These are phyloP conservation scores for Lasiodiplodia theobromae DNA, from an alignment of 2,329 filamentous ascomycete genomes.

Conservation along the genomic window DNA sequence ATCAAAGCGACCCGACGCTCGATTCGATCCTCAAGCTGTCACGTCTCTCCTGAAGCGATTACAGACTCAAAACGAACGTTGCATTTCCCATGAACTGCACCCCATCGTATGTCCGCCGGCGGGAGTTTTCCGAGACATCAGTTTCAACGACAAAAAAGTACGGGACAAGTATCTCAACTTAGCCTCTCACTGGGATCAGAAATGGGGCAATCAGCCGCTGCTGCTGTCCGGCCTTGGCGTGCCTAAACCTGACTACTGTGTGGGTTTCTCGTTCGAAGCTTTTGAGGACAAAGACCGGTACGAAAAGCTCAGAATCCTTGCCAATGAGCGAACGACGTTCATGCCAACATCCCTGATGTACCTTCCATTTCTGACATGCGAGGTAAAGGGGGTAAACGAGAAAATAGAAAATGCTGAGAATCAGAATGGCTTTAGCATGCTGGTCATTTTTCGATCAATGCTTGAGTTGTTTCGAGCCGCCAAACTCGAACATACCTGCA, in stretches of 20 bases:
- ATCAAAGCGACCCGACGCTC: no score
- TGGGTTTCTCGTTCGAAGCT: neutral
- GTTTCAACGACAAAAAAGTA: no score
- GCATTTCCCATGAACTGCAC: no score
- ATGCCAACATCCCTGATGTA: slow-evolving; percentile 34
- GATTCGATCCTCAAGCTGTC: no score
- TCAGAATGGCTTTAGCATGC: slow-evolving; percentile 34
- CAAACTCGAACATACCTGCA: neutral
- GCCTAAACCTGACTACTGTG: neutral
- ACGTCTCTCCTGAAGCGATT: no score
- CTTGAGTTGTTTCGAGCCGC: neutral
- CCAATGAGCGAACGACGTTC: slow-evolving; percentile 30
- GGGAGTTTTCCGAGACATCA: no score
- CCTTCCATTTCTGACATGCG: slow-evolving; percentile 35
- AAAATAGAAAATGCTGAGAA: slow-evolving; percentile 35
- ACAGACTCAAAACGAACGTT: no score
- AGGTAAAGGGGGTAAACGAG: slow-evolving; percentile 33
- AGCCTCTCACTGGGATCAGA: slow-evolving; percentile 41
- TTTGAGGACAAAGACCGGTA: slow-evolving; percentile 54
- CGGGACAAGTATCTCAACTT: no score
- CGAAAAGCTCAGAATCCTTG: slow-evolving; percentile 42
- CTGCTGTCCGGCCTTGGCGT: slow-evolving; percentile 34
- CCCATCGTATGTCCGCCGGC: no score
- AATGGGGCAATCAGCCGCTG: slow-evolving; percentile 50
- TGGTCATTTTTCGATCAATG: neutral